A percentile compares a stretch with the other conserved stretches of the same genome.
Evolutionary conservation across 768 basidiomycete species (phyloP).

Genomic region (Boletus insuetus): DNA sequence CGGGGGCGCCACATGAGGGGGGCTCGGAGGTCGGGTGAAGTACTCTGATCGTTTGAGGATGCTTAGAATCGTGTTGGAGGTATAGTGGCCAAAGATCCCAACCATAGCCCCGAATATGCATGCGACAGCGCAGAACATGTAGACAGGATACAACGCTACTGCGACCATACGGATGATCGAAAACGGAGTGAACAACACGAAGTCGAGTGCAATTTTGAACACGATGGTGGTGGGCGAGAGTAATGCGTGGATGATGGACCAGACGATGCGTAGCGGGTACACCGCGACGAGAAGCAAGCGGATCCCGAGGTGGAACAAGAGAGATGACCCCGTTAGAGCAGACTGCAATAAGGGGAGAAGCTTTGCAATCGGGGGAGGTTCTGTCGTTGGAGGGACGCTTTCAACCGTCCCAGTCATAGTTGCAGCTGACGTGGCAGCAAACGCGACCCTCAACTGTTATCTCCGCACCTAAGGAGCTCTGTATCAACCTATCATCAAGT

Average conservation of each 20-base stretch:
- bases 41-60: slow-evolving; percentile 12
- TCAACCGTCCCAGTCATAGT: not conserved
- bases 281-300: slow-evolving; percentile 10
- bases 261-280: slow-evolving; percentile 24
- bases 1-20: not conserved
- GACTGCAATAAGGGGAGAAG: slow-evolving; percentile 21
- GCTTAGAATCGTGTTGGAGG: slow-evolving; percentile 11
- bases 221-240: slow-evolving; percentile 49
- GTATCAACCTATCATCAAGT: not conserved
- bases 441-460: not conserved
- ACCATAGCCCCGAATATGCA: slow-evolving; percentile 49
- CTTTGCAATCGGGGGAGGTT: slow-evolving; percentile 23
- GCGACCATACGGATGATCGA: slow-evolving; percentile 35
- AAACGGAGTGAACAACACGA: slow-evolving; percentile 48
- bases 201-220: slow-evolving; percentile 37
- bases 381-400: not conserved
- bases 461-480: not conserved
- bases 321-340: slow-evolving; percentile 5
- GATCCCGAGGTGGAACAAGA: slow-evolving; percentile 14
- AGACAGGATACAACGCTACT: slow-evolving; percentile 50
- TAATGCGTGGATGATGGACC: slow-evolving; percentile 35
- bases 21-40: slow-evolving; percentile 5
- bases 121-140: slow-evolving; percentile 55
- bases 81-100: slow-evolving; percentile 38
- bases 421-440: slow-evolving; percentile 7